Evolutionary conservation across 78 protist genomes (phyloP).

Genomic region (Anaeramoeba ignava): DNA sequence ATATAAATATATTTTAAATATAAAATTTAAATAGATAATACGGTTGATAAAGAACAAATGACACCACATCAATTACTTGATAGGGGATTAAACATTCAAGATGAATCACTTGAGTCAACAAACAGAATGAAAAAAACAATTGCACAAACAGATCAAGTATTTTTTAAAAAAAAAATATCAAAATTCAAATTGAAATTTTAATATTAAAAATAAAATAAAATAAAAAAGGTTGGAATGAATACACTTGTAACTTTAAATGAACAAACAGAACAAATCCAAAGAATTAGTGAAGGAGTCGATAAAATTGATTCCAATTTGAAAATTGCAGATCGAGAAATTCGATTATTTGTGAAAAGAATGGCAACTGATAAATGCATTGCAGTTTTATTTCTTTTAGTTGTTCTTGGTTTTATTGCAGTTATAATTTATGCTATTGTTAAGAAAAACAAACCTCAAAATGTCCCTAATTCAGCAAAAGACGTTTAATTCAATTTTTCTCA

Average conservation of each 20-base stretch:
- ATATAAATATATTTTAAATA: no score
- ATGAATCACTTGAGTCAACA: neutral
- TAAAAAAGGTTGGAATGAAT: neutral
- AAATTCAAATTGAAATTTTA: neutral
- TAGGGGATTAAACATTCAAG: neutral
- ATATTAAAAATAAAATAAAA: neutral
- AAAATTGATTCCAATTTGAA: neutral
- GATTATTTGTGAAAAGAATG: neutral
- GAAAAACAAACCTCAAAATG: neutral
- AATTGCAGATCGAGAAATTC: neutral
- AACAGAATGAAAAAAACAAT: neutral
- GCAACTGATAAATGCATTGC: neutral
- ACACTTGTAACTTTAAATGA: neutral
- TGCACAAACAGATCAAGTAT: neutral
- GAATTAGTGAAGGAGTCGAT: neutral
- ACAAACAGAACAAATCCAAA: neutral
- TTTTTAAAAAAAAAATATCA: neutral
- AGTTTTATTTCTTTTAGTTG: neutral
- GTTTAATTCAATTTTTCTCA: neutral
- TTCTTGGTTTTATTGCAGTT: constrained; percentile 1
- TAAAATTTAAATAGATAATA: no score
- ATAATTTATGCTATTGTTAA: neutral
- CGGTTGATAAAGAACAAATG: no score
- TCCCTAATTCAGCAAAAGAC: neutral
- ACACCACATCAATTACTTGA: neutral